These are phyloP conservation scores for Emergomyces pasteurianus DNA, from an alignment of 2,329 filamentous ascomycete species.

Conservation along the genomic window DNA sequence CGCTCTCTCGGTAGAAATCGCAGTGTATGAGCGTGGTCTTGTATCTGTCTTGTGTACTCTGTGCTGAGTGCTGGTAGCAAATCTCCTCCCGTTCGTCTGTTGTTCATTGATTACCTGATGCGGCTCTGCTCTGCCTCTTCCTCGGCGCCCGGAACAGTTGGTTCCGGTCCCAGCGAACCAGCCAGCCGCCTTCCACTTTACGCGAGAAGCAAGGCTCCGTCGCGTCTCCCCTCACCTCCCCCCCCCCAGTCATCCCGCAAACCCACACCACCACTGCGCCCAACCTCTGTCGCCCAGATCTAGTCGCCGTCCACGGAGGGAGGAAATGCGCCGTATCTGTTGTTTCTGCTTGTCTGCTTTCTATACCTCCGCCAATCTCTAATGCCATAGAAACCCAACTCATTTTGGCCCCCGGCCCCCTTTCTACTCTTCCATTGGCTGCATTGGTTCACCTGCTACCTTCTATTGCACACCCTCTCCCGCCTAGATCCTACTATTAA, in stretches of 20 bases:
- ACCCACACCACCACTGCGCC: no score
- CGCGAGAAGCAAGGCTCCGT: conserved; percentile 19
- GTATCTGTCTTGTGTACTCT: background rate
- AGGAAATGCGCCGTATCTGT: background rate
- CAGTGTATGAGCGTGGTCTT: background rate
- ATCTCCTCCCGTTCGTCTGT: background rate
- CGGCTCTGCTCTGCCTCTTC: conserved; percentile 10
- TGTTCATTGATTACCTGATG: conserved; percentile 3
- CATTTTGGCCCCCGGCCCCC: background rate
- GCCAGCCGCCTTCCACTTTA: conserved; percentile 29
- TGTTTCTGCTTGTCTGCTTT: background rate
- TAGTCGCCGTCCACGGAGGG: background rate
- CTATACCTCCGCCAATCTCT: background rate
- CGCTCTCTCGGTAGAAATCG: background rate
- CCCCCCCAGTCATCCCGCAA: background rate
- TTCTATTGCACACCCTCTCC: no score
- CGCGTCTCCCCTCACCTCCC: conserved; percentile 19
- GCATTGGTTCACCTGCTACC: no score
- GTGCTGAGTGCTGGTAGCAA: no score
- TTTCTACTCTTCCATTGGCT: background rate
- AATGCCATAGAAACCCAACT: background rate
- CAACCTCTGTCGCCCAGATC: background rate
- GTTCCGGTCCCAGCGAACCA: background rate
- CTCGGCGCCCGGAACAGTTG: background rate
- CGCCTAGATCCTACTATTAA: background rate